phyloP scores from a whole-genome alignment of 2,329 filamentous ascomycete genomes.

The Lasiodiplodia sp. region DNA sequence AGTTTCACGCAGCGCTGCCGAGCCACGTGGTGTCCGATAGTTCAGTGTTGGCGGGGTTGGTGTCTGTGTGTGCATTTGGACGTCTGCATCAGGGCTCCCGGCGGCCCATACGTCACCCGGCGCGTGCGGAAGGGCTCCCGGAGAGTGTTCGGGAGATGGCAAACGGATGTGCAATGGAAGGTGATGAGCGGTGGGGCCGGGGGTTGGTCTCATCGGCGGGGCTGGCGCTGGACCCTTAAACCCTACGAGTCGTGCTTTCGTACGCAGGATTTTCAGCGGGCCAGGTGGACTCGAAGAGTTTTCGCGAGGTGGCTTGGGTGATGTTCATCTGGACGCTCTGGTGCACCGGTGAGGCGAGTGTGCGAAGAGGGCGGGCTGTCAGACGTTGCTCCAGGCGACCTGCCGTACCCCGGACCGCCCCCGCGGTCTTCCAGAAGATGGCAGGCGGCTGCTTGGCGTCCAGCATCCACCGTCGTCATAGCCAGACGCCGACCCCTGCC shows the following conservation, averaged over 20 bases:
- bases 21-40: conserved; percentile 10
- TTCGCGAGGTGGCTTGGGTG: conserved; percentile 8
- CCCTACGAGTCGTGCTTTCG: conserved; percentile 14
- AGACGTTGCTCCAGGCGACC: neutral
- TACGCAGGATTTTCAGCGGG: neutral
- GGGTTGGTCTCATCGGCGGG: conserved; percentile 10
- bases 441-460: conserved; percentile 9
- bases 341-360: conserved; percentile 3
- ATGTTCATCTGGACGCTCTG: neutral
- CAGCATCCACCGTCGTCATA: conserved; percentile 14
- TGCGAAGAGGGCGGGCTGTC: neutral
- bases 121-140: neutral
- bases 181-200: conserved; percentile 8
- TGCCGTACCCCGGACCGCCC: neutral
- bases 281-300: conserved; percentile 11
- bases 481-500: conserved; percentile 4
- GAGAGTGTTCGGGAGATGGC: conserved; percentile 10
- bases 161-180: conserved; percentile 1
- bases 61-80: neutral
- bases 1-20: neutral
- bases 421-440: conserved; percentile 9
- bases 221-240: conserved; percentile 24
- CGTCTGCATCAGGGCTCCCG: conserved; percentile 9
- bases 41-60: conserved; percentile 8
- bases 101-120: conserved; percentile 20